phyloP scores from a whole-genome alignment of 768 basidiomycete species.

The Lactifluus rugatus region DNA sequence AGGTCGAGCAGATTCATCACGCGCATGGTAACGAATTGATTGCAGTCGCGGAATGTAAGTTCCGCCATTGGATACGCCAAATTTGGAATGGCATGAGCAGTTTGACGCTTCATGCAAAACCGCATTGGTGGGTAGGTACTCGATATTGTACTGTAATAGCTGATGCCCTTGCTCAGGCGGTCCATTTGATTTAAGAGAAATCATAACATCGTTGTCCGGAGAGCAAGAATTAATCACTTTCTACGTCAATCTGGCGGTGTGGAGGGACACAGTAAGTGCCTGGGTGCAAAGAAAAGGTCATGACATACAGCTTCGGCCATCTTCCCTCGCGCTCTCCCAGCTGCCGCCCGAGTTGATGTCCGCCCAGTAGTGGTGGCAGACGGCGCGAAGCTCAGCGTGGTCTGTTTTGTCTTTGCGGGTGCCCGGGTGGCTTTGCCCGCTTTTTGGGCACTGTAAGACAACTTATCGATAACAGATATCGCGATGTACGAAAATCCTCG shows the following conservation, averaged over 20 bases:
- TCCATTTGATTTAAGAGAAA: not conserved
- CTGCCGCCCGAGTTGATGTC: constrained; percentile 53
- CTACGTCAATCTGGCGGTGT: constrained; percentile 18
- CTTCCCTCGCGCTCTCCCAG: constrained; percentile 54
- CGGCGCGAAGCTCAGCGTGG: constrained; percentile 56
- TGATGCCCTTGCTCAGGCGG: not conserved
- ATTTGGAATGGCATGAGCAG: not conserved
- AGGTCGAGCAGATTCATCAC: constrained; percentile 9
- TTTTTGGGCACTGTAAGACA: constrained; percentile 26
- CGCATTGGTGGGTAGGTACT: not conserved
- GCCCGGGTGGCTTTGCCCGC: constrained; percentile 40
- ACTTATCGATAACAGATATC: not conserved
- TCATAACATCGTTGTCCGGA: not conserved
- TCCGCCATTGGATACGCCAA: not conserved
- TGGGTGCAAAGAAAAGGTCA: not conserved
- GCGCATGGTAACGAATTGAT: not conserved
- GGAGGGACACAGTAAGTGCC: not conserved
- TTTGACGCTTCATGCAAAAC: not conserved
- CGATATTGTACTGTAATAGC: not conserved
- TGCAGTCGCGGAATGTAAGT: not conserved
- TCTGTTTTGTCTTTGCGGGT: constrained; percentile 34
- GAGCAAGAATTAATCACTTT: constrained; percentile 17
- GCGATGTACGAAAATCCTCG: not conserved
- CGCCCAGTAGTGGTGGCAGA: constrained; percentile 31
- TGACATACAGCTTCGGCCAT: constrained; percentile 39